Conservation (phyloP, 2,329 filamentous ascomycete species). For the Xylaria sp. region DNA sequence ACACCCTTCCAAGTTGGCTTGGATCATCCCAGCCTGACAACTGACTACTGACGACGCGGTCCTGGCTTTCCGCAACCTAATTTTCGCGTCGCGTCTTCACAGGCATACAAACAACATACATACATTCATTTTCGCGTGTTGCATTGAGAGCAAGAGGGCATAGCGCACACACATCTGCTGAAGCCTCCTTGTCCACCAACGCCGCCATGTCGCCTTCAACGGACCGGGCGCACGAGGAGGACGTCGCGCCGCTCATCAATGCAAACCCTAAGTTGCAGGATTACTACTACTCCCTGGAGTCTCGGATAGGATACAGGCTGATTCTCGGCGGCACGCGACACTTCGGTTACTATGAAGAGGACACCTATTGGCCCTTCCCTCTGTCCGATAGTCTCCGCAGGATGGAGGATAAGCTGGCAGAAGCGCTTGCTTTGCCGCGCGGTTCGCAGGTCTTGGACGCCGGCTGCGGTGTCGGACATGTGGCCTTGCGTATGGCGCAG, state of each 20-base stretch:
- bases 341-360: conserved; percentile 15
- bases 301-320: conserved; percentile 13
- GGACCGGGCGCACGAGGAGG: neutral
- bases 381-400: conserved; percentile 1
- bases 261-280: conserved; percentile 11
- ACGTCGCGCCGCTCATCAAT: neutral
- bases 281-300: conserved; percentile 16
- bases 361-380: conserved; percentile 12
- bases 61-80: no score
- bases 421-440: conserved; percentile 32
- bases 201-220: neutral
- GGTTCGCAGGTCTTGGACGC: conserved; percentile 46
- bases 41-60: no score
- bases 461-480: conserved; percentile 46
- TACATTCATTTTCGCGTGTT: no score
- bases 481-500: conserved; percentile 44
- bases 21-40: no score
- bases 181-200: neutral
- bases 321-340: conserved; percentile 15
- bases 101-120: no score
- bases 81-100: no score
- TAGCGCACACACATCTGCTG: neutral
- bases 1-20: no score
- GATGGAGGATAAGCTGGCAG: conserved; percentile 47
- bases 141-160: neutral